Conservation (phyloP, 305 asterid genomes). For the Solanum chacoense region DNA sequence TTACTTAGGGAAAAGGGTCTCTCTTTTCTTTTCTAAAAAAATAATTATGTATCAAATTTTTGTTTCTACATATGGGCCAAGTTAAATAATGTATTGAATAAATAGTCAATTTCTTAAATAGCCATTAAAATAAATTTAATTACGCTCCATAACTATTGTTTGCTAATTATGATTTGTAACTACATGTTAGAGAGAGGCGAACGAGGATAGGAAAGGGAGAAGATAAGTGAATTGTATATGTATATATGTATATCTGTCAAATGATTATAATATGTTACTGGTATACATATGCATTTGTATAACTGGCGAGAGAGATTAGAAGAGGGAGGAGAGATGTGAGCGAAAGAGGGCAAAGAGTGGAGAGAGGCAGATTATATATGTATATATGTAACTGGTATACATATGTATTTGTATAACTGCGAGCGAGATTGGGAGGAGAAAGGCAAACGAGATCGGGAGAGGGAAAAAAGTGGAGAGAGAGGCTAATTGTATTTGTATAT, state of each 20-base stretch:
- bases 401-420: neutral
- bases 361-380: neutral
- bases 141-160: neutral
- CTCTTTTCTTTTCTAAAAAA: neutral
- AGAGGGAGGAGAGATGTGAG: neutral
- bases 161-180: neutral
- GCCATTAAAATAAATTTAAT: neutral
- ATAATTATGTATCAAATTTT: neutral
- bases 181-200: neutral
- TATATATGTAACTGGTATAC: neutral
- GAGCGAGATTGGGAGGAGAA: neutral
- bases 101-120: neutral
- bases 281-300: neutral
- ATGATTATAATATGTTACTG: neutral
- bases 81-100: neutral
- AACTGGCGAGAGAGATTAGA: neutral
- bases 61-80: neutral
- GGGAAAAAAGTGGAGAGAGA: neutral
- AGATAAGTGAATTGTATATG: neutral
- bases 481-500: neutral
- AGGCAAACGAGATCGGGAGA: neutral
- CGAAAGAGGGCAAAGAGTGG: neutral
- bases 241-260: neutral
- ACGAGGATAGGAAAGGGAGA: neutral
- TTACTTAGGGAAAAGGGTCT: neutral